Percentiles rank a stretch among this genome's conserved stretches.
Conservation (phyloP, 352 stramenopile species). For the Phytophthora boehmeriae region DNA sequence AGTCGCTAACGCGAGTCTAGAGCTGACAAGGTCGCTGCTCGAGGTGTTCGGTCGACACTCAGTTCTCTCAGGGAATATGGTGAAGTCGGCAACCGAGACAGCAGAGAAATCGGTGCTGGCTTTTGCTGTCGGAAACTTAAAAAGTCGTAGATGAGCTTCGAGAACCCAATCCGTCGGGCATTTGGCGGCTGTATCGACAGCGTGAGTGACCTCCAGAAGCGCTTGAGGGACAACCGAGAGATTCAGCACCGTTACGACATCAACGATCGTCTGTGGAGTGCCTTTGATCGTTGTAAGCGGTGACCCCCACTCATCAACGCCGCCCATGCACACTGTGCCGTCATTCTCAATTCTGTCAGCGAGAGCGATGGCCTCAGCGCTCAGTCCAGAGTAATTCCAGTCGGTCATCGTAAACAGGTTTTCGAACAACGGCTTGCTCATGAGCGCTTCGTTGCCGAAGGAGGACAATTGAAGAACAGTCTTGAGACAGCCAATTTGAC, state of each 20-base stretch:
- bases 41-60: constrained; percentile 9
- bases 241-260: constrained; percentile 6
- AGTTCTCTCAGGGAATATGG: constrained; percentile 19
- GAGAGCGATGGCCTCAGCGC: constrained; percentile 2
- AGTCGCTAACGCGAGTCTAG: constrained; percentile 12
- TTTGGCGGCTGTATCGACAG: constrained; percentile 2
- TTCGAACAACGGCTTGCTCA: constrained; percentile 28
- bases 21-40: constrained; percentile 8
- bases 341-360: constrained; percentile 11
- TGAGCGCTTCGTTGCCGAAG: constrained; percentile 10
- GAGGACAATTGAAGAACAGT: constrained; percentile 13
- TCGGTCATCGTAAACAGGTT: constrained; percentile 17
- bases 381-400: constrained; percentile 10
- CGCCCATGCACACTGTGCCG: constrained; percentile 14
- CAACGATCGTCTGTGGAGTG: constrained; percentile 10
- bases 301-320: constrained; percentile 21
- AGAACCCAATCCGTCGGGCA: constrained; percentile 17
- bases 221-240: constrained; percentile 15
- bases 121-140: constrained; percentile 13
- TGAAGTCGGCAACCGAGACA: constrained; percentile 18
- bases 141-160: constrained; percentile 16
- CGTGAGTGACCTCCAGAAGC: constrained; percentile 9
- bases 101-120: constrained; percentile 11
- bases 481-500: constrained; percentile 16
- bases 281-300: constrained; percentile 14